These are phyloP conservation scores for Aspergillus affinis DNA, from an alignment of 495 filamentous ascomycete species.

Conservation along the genomic window DNA sequence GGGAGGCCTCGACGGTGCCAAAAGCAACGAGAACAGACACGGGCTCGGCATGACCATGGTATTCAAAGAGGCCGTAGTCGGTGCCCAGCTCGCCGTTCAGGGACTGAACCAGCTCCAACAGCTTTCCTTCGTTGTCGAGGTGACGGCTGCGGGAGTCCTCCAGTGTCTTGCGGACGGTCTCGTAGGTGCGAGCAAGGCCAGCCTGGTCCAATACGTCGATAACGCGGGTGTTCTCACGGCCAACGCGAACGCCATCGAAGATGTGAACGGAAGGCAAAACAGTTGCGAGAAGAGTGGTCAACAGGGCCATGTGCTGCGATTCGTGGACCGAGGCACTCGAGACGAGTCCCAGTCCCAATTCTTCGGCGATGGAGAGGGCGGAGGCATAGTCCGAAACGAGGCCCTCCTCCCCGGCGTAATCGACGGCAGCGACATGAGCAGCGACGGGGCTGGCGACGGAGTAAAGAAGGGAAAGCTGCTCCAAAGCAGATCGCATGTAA, in stretches of 20 bases:
- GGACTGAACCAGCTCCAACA: constrained; percentile 68
- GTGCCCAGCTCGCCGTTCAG: constrained; percentile 95
- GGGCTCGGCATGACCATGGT: constrained; percentile 77
- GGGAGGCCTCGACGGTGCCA: constrained; percentile 83
- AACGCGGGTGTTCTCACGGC: constrained; percentile 80
- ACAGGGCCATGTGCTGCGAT: constrained; percentile 90
- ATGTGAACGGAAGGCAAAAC: constrained; percentile 84
- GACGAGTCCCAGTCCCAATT: constrained; percentile 83
- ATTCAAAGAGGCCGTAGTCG: constrained; percentile 89
- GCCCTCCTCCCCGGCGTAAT: constrained; percentile 71
- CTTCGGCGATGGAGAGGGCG: constrained; percentile 80
- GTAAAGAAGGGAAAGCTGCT: constrained; percentile 88
- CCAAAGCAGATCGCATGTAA: constrained; percentile 77
- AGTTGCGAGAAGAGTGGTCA: constrained; percentile 78
- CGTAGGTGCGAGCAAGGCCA: constrained; percentile 69
- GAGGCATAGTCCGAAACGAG: constrained; percentile 87
- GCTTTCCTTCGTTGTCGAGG: constrained; percentile 70
- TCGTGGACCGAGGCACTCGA: constrained; percentile 85
- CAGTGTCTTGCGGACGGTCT: constrained; percentile 61
- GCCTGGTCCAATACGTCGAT: constrained; percentile 78
- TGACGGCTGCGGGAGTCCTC: constrained; percentile 65
- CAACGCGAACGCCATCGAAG: constrained; percentile 86
- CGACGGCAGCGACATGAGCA: constrained; percentile 89
- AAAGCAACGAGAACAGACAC: constrained; percentile 86
- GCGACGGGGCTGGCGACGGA: constrained; percentile 87